phyloP scores from a whole-genome alignment of 805 yeast genomes.

The Sungouiella blattae region DNA sequence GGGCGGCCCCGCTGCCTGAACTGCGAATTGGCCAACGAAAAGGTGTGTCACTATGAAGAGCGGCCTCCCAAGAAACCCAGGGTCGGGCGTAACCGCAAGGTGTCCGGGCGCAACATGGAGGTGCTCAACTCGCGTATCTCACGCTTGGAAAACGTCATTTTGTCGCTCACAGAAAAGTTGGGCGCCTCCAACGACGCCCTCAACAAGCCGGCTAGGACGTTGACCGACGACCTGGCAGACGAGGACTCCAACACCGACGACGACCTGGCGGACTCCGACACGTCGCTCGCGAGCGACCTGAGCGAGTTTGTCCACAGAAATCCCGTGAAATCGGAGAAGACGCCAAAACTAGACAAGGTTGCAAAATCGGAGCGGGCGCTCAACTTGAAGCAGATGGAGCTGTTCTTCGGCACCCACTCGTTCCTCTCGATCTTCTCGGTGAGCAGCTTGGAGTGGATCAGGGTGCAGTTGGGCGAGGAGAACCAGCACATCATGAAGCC shows the following conservation, averaged over 20 bases:
- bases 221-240: neutral
- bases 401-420: conserved; percentile 36
- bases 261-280: neutral
- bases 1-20: conserved; percentile 11
- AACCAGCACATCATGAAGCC: conserved; percentile 21
- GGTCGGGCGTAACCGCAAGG: neutral
- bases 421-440: conserved; percentile 32
- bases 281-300: neutral
- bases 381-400: conserved; percentile 9
- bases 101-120: too few species aligned
- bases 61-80: conserved; percentile 1
- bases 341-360: too few species aligned
- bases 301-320: too few species aligned
- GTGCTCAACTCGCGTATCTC: neutral
- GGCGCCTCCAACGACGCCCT: neutral
- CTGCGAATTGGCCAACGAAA: conserved; percentile 5
- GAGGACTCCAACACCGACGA: neutral
- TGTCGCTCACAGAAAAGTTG: neutral
- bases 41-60: conserved; percentile 1
- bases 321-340: too few species aligned
- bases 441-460: conserved; percentile 32
- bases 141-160: neutral
- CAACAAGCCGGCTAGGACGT: too few species aligned
- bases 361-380: neutral
- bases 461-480: conserved; percentile 20